phyloP scores from a whole-genome alignment of 1,284 basidiomycete species.

The Xerocomus cyaneibrunnescens region DNA sequence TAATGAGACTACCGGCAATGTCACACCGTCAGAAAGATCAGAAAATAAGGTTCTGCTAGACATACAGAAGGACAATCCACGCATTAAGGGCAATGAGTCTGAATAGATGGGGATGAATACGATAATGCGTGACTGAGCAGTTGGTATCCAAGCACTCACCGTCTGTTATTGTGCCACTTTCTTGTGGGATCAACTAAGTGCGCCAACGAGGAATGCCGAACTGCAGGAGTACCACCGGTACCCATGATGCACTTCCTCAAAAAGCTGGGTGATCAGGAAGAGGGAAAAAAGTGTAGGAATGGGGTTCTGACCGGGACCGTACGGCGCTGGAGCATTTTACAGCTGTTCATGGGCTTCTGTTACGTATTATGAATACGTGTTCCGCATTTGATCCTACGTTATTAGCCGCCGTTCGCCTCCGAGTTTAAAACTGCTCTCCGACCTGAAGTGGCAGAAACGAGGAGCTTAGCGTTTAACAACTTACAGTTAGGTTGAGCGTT shows the following conservation, averaged over 20 bases:
- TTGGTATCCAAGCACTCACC: conserved; percentile 41
- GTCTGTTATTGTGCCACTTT: conserved; percentile 72
- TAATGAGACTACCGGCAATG: conserved; percentile 53
- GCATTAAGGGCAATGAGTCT: conserved; percentile 64
- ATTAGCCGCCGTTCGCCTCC: no score
- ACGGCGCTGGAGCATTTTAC: no score
- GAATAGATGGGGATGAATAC: conserved; percentile 6
- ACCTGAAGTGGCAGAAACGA: no score
- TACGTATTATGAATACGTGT: no score
- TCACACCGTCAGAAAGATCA: conserved; percentile 6
- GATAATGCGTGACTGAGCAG: neutral
- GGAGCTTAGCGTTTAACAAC: no score
- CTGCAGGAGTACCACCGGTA: conserved; percentile 42
- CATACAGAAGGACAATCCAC: conserved; percentile 68
- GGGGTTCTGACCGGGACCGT: no score
- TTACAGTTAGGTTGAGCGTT: no score
- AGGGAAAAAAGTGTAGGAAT: neutral
- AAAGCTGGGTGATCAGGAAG: neutral
- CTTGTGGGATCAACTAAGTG: conserved; percentile 63
- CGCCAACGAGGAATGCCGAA: conserved; percentile 41
- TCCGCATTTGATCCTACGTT: no score
- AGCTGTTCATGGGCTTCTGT: no score
- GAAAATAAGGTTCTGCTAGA: conserved; percentile 3
- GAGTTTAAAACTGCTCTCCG: no score
- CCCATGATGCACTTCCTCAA: conserved; percentile 44